A percentile compares a stretch with the other conserved stretches of the same genome.
These are phyloP conservation scores for Trematosphaeria pertusa DNA, from an alignment of 2,329 filamentous ascomycete genomes.

Conservation along the genomic window DNA sequence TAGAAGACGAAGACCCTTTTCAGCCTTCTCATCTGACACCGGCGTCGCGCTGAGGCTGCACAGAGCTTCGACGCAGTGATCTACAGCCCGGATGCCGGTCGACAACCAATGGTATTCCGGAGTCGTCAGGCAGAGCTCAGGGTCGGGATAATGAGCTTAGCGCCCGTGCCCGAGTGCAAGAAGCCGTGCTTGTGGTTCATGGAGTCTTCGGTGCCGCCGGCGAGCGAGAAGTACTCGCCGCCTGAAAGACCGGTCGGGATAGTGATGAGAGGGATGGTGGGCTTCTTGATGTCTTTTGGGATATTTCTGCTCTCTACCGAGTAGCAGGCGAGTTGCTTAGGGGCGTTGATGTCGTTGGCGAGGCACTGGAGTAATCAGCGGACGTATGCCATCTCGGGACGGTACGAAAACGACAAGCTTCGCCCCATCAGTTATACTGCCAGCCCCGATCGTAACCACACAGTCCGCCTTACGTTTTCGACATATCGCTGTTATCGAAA, in stretches of 20 bases:
- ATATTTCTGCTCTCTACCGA: conserved; percentile 9
- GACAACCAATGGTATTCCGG: conserved; percentile 63
- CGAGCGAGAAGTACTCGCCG: conserved; percentile 50
- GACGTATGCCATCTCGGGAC: neutral
- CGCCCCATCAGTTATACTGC: conserved; percentile 63
- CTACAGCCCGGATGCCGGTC: conserved; percentile 62
- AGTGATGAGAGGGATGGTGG: conserved; percentile 46
- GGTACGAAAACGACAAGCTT: conserved; percentile 58
- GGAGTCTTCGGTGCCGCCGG: conserved; percentile 49
- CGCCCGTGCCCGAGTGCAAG: conserved; percentile 43
- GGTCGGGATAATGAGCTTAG: conserved; percentile 64
- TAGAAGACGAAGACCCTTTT: conserved; percentile 6
- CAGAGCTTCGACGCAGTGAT: conserved; percentile 10
- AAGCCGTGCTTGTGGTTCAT: conserved; percentile 32
- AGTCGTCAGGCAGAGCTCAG: conserved; percentile 59
- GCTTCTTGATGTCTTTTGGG: conserved; percentile 10
- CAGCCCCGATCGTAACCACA: conserved; percentile 62
- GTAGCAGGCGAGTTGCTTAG: conserved; percentile 12
- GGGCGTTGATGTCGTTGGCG: conserved; percentile 51
- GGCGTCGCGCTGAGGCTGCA: conserved; percentile 6
- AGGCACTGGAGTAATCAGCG: conserved; percentile 45
- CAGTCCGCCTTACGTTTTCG: conserved; percentile 52
- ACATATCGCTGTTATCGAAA: conserved; percentile 56
- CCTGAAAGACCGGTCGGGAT: conserved; percentile 53
- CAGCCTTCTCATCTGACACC: conserved; percentile 7